Conservation (phyloP, 1,139 yeast genomes). For the Hanseniaspora uvarum region DNA sequence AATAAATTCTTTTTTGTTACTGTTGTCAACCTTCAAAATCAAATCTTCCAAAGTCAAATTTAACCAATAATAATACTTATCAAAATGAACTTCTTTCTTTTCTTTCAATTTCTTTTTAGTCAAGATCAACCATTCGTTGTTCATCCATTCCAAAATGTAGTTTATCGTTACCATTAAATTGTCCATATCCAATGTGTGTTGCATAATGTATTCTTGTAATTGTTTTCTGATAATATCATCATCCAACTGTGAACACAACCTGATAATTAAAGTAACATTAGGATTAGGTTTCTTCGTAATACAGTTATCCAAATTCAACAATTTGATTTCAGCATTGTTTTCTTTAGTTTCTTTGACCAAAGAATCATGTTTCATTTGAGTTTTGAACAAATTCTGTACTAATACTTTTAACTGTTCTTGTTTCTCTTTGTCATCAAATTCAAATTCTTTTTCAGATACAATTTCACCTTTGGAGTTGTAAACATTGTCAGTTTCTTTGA, state of each 20-base stretch:
- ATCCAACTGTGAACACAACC: conserved; percentile 16
- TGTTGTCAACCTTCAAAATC: conserved; percentile 71
- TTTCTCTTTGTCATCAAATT: neutral
- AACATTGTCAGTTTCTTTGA: conserved; percentile 18
- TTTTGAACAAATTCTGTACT: conserved; percentile 4
- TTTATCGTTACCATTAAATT: conserved; percentile 43
- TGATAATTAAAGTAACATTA: conserved; percentile 13
- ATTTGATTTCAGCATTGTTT: conserved; percentile 2
- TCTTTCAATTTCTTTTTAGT: conserved; percentile 25
- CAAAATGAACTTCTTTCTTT: conserved; percentile 33
- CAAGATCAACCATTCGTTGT: conserved; percentile 74
- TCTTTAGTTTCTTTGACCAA: conserved; percentile 18
- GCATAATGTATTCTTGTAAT: conserved; percentile 58
- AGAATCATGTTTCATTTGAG: conserved; percentile 8
- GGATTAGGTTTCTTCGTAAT: conserved; percentile 2
- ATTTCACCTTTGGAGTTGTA: conserved; percentile 15
- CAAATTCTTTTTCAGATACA: neutral
- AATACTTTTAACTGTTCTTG: conserved; percentile 6
- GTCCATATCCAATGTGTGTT: neutral
- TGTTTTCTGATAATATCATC: conserved; percentile 58
- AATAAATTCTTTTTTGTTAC: conserved; percentile 69
- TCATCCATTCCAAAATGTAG: conserved; percentile 81
- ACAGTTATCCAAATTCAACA: neutral
- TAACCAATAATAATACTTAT: conserved; percentile 55
- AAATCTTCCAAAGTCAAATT: conserved; percentile 63